phyloP scores from a whole-genome alignment of 148 eudicot genomes.

The Gaultheria prostrata region DNA sequence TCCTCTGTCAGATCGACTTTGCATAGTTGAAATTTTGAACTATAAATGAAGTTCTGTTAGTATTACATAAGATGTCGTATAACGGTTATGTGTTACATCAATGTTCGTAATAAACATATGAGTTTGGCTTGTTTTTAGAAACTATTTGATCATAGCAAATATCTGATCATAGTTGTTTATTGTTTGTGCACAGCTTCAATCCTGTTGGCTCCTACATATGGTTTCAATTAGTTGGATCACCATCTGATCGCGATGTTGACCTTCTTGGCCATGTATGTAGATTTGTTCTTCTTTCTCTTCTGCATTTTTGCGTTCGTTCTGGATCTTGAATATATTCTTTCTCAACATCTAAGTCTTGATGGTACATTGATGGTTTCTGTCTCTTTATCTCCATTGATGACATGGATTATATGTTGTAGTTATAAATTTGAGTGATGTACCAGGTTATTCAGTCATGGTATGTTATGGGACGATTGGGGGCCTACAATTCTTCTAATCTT shows the following conservation, averaged over 20 bases:
- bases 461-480: slow-evolving; percentile 94
- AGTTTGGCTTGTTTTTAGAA: background rate
- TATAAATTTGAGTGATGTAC: slow-evolving; percentile 10
- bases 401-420: background rate
- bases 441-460: slow-evolving; percentile 99
- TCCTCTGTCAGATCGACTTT: background rate
- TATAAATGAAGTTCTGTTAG: background rate
- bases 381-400: slow-evolving; percentile 10
- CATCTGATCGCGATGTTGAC: slow-evolving; percentile 90
- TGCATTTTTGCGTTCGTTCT: background rate
- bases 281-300: slow-evolving; percentile 18
- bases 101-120: background rate
- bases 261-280: slow-evolving; percentile 88
- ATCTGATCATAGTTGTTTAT: slow-evolving; percentile 2
- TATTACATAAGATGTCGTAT: background rate
- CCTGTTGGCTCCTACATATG: slow-evolving; percentile 86
- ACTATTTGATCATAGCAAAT: background rate
- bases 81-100: background rate
- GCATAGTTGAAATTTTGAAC: background rate
- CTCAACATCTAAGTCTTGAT: background rate
- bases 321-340: slow-evolving; percentile 8
- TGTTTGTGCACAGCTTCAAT: slow-evolving; percentile 64
- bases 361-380: background rate
- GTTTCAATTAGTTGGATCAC: slow-evolving; percentile 85
- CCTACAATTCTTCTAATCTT: slow-evolving; percentile 76